Evolutionary conservation across 2,329 filamentous ascomycete genomes (phyloP).

Genomic region (Periglandula ipomoeae): DNA sequence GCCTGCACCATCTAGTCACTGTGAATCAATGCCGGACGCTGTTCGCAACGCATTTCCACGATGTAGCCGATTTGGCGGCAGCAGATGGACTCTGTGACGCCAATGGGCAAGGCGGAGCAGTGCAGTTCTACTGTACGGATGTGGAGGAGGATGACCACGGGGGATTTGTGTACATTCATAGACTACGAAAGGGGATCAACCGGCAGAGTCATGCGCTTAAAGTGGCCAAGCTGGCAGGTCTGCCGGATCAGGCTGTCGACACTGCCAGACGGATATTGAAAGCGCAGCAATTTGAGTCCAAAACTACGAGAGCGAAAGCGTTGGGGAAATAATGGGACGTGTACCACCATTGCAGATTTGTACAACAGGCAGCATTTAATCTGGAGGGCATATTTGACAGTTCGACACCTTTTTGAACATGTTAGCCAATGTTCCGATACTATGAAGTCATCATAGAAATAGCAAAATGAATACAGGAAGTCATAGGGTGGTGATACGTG

Average conservation of each 20-base stretch:
- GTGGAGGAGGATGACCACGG: slow-evolving; percentile 62
- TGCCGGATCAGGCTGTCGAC: slow-evolving; percentile 63
- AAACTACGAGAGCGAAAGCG: background rate
- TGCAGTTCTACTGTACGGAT: slow-evolving; percentile 83
- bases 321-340: background rate
- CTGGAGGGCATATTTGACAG: no score
- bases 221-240: slow-evolving; percentile 77
- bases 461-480: slow-evolving; percentile 21
- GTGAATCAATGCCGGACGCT: slow-evolving; percentile 71
- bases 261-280: slow-evolving; percentile 54
- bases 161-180: slow-evolving; percentile 81
- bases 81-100: slow-evolving; percentile 34
- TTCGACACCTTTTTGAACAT: background rate
- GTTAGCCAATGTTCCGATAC: slow-evolving; percentile 30
- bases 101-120: slow-evolving; percentile 22
- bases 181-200: slow-evolving; percentile 73
- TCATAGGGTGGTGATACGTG: slow-evolving; percentile 51
- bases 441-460: slow-evolving; percentile 9
- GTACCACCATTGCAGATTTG: no score
- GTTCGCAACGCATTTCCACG: slow-evolving; percentile 94
- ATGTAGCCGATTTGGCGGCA: slow-evolving; percentile 65
- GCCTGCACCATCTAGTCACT: slow-evolving; percentile 71
- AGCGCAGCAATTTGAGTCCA: background rate
- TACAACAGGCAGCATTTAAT: no score
- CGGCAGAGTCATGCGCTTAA: slow-evolving; percentile 84